Evolutionary conservation across 2,329 filamentous ascomycete genomes (phyloP).

Genomic region (Aspergillus quadricinctus): DNA sequence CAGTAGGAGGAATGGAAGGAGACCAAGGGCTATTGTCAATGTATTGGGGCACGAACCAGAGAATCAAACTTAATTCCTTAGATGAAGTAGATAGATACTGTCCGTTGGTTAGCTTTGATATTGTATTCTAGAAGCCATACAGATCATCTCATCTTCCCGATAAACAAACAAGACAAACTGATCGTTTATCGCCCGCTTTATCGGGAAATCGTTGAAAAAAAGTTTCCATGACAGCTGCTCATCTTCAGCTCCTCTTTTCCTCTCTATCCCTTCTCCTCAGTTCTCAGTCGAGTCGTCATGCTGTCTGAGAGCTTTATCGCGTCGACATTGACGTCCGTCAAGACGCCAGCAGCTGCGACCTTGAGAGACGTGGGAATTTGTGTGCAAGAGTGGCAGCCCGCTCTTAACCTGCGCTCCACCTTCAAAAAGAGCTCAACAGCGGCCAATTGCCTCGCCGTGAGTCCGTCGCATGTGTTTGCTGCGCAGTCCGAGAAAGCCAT

Average conservation of each 20-base stretch:
- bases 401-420: conserved; percentile 66
- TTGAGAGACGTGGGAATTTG: conserved; percentile 83
- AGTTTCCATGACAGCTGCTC: neutral
- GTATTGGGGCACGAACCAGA: neutral
- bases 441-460: conserved; percentile 74
- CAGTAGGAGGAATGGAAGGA: conserved; percentile 8
- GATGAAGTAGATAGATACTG: neutral
- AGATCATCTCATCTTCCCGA: neutral
- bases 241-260: neutral
- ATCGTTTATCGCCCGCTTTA: conserved; percentile 21
- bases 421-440: conserved; percentile 92
- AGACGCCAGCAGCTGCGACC: conserved; percentile 43
- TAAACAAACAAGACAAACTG: conserved; percentile 34
- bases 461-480: conserved; percentile 78
- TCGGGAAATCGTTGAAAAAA: conserved; percentile 7
- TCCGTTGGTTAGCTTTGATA: neutral
- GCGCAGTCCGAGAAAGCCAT: conserved; percentile 89
- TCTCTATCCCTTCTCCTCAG: conserved; percentile 9
- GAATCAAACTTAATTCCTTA: neutral
- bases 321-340: conserved; percentile 40
- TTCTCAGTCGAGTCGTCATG: conserved; percentile 33
- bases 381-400: conserved; percentile 74
- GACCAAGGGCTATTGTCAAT: conserved; percentile 4
- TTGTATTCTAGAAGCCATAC: too few relatives aligned
- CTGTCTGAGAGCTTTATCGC: conserved; percentile 47